phyloP scores from a whole-genome alignment of 371 early-diverging fungal genomes.

The Lichtheimia ornata region DNA sequence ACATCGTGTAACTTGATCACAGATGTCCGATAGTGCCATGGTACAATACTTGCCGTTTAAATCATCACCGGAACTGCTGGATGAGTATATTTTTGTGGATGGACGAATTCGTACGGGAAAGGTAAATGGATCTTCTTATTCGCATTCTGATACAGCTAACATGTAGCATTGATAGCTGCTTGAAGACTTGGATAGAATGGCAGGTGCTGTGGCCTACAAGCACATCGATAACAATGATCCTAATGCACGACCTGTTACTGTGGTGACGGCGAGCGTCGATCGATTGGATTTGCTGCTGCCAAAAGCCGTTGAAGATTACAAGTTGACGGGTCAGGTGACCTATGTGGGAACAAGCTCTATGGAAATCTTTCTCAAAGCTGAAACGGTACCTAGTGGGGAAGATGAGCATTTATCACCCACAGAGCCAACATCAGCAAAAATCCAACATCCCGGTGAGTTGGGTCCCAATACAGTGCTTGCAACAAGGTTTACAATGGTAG shows the following conservation, averaged over 20 bases:
- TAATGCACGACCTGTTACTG: slow-evolving; percentile 60
- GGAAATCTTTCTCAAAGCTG: slow-evolving; percentile 56
- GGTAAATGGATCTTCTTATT: slow-evolving; percentile 14
- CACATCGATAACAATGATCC: slow-evolving; percentile 63
- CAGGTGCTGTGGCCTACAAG: slow-evolving; percentile 80
- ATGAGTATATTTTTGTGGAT: slow-evolving; percentile 79
- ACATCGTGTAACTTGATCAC: neutral
- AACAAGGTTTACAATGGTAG: slow-evolving; percentile 93
- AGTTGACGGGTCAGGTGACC: slow-evolving; percentile 77
- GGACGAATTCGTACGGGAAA: slow-evolving; percentile 70
- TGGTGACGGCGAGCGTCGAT: slow-evolving; percentile 89
- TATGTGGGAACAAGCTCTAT: slow-evolving; percentile 89
- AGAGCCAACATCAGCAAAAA: neutral
- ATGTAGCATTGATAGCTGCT: neutral
- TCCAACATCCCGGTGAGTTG: slow-evolving; percentile 11
- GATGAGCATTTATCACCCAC: neutral
- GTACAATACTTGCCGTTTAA: slow-evolving; percentile 80
- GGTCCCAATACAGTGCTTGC: slow-evolving; percentile 63
- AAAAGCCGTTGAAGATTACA: slow-evolving; percentile 72
- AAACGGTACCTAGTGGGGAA: slow-evolving; percentile 12
- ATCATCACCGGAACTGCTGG: slow-evolving; percentile 70
- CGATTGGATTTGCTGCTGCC: slow-evolving; percentile 79
- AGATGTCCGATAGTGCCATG: slow-evolving; percentile 82
- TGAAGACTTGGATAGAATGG: slow-evolving; percentile 77
- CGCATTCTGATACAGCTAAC: neutral